Conservation (phyloP, 257 asterid species). For the Apocynum venetum region DNA sequence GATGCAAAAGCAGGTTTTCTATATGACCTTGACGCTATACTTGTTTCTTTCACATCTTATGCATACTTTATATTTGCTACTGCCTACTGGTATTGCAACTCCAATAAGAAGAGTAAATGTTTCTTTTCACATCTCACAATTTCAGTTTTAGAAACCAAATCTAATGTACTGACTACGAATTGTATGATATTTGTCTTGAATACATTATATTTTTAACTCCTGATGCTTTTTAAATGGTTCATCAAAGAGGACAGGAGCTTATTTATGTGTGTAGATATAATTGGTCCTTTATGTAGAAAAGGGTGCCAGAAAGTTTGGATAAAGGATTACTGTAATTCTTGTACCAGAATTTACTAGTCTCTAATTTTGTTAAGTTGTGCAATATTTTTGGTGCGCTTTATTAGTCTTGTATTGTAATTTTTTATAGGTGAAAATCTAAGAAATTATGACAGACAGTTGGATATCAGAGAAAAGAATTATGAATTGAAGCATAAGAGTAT, state of each 20-base stretch:
- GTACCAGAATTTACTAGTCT: too few species aligned
- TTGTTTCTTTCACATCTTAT: neutral
- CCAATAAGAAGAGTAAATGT: neutral
- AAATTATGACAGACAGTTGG: neutral
- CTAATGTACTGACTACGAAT: neutral
- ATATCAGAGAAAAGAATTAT: neutral
- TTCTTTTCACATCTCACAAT: neutral
- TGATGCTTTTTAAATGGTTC: neutral
- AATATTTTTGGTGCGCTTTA: neutral
- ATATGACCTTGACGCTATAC: neutral
- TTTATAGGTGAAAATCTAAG: too few species aligned
- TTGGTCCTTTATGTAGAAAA: neutral
- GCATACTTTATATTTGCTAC: too few species aligned
- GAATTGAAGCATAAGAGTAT: neutral
- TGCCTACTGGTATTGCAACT: neutral
- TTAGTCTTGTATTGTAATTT: too few species aligned
- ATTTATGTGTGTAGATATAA: too few species aligned
- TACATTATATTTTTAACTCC: neutral
- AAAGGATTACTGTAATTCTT: neutral
- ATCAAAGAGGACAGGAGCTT: neutral
- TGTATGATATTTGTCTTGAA: neutral
- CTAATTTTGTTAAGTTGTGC: neutral
- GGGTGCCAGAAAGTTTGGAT: neutral
- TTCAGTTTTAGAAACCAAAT: neutral
- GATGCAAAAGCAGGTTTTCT: neutral